Base-by-base conservation (phyloP, 2,329 filamentous ascomycete species). In the Lizonia empirigonia region DNA sequence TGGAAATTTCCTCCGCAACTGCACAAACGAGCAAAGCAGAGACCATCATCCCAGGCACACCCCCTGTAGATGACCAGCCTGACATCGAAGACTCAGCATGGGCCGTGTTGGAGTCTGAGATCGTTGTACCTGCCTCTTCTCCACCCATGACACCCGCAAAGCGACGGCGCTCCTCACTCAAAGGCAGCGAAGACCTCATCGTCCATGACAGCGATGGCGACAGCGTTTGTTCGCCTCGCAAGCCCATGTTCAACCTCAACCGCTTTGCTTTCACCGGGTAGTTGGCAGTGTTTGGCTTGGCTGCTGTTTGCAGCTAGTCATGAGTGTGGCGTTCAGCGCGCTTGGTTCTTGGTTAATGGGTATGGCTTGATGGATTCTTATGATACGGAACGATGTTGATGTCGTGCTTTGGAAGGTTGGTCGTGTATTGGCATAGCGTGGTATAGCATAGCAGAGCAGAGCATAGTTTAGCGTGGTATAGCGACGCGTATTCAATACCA, bases 181-280 rank as follows among this genome's bases (percentile, higher is more conserved):
- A 74, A 51, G 77, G 78, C 10, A 80, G 77, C 52, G 78, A 80
- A 55, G 77, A 80, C 40, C 50, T 78, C 15, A 59, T 80, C 12
- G 69, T 79, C 0, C 77, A 76, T 0, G 73, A 78, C 34, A 80
- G 77, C 58, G 74, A 75, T 27, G 71, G 63, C 13, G 73, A 74
- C 30, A 70, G 67, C 20, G 68, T 73, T 2, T 67, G 67, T 34
- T 71, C 73, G 6, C 67, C 64, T 15, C 63, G 64, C 32, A 71
- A 69, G 44, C 67, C 68, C 2, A 52, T 67, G 51, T 61, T 78
- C 16, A 70, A 73, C 55, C 64, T 78, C 22, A 66, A 68, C 40
- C 63, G 69, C 32, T 79, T 77, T 58, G 72, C 70, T 22, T 73
- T 71, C 54, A 35, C 53, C 7, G 65, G 65, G 16, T 71, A 63